Conservation (phyloP, 2,329 filamentous ascomycete species). For the Fusarium neocosmosporiellum region DNA sequence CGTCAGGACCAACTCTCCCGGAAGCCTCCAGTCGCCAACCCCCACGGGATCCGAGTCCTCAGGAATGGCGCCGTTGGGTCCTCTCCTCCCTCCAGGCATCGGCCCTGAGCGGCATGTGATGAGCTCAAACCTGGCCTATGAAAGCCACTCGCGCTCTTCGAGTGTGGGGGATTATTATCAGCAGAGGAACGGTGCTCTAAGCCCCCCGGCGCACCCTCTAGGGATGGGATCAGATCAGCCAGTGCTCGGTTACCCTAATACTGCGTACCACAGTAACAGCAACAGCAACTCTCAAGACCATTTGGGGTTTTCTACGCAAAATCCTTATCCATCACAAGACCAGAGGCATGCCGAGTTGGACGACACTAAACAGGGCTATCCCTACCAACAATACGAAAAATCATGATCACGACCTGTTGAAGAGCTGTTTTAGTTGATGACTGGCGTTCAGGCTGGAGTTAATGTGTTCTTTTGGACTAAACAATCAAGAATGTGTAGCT, state of each 20-base stretch:
- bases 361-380: constrained; percentile 16
- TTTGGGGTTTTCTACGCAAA: constrained; percentile 30
- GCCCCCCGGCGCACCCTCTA: constrained; percentile 6
- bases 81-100: constrained; percentile 27
- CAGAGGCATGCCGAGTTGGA: constrained; percentile 19
- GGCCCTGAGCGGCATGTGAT: constrained; percentile 16
- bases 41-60: constrained; percentile 27
- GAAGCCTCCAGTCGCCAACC: constrained; percentile 25
- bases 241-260: constrained; percentile 26
- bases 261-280: constrained; percentile 33
- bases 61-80: constrained; percentile 18
- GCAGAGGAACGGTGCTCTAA: constrained; percentile 11
- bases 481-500: not conserved
- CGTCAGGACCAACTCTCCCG: constrained; percentile 10
- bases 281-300: constrained; percentile 38
- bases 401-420: not conserved
- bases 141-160: constrained; percentile 16
- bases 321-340: constrained; percentile 25
- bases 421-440: not conserved
- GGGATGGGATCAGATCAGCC: constrained; percentile 10
- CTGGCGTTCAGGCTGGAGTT: constrained; percentile 16
- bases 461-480: constrained; percentile 8
- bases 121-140: constrained; percentile 17
- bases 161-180: constrained; percentile 16
- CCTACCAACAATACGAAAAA: constrained; percentile 14